Evolutionary conservation across 1,284 basidiomycete genomes (phyloP).

Genomic region (Salmacisia buchloeana): DNA sequence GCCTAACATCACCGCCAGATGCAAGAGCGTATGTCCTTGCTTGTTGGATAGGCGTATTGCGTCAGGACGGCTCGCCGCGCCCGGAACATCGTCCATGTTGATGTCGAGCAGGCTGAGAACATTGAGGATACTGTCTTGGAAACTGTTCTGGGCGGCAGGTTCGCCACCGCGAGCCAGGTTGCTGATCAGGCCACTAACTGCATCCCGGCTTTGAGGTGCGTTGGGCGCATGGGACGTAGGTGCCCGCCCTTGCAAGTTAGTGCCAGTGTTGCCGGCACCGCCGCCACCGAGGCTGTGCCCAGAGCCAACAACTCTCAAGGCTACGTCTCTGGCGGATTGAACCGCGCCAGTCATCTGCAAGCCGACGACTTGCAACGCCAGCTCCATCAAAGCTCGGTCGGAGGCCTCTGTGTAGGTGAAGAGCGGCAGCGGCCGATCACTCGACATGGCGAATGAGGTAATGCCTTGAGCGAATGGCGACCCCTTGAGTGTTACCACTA

Average conservation of each 20-base stretch:
- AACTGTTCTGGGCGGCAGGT: slow-evolving; percentile 35
- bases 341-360: slow-evolving; percentile 93
- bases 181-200: neutral
- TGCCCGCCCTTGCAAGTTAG: neutral
- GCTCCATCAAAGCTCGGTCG: slow-evolving; percentile 86
- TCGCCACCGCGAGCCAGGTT: neutral
- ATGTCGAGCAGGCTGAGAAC: slow-evolving; percentile 69
- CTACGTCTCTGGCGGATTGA: slow-evolving; percentile 84
- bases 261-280: neutral
- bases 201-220: neutral
- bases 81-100: slow-evolving; percentile 16
- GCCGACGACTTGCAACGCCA: slow-evolving; percentile 87
- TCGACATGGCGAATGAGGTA: neutral
- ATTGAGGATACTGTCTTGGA: slow-evolving; percentile 71
- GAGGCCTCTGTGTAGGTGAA: slow-evolving; percentile 85
- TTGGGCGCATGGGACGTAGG: too few species aligned
- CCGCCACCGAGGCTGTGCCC: slow-evolving; percentile 16
- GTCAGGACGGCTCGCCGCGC: slow-evolving; percentile 14
- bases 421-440: slow-evolving; percentile 33
- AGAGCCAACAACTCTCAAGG: slow-evolving; percentile 55
- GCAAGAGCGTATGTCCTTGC: slow-evolving; percentile 60
- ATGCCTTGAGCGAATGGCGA: slow-evolving; percentile 11
- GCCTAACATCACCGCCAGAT: slow-evolving; percentile 76
- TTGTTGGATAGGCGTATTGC: slow-evolving; percentile 53
- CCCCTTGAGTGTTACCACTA: slow-evolving; percentile 70